These are phyloP conservation scores for Rhynchosporium graminicola DNA, from an alignment of 2,329 filamentous ascomycete genomes.

Conservation along the genomic window DNA sequence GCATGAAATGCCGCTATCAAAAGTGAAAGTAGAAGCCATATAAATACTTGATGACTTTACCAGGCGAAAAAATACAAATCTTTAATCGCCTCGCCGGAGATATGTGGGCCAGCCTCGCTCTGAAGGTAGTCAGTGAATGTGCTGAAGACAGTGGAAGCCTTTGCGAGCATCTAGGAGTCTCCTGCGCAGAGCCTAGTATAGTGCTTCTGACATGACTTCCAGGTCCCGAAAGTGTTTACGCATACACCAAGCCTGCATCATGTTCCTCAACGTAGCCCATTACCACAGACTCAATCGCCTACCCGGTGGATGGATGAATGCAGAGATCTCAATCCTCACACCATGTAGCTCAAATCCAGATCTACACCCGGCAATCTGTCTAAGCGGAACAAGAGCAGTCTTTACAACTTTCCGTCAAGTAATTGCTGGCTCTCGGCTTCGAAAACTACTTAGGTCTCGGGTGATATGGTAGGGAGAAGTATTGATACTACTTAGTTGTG, in stretches of 20 bases:
- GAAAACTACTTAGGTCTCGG: background rate
- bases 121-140: no score
- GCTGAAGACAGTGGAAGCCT: no score
- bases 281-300: background rate
- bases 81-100: no score
- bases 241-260: background rate
- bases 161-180: no score
- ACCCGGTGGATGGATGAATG: background rate
- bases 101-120: no score
- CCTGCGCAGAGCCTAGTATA: background rate
- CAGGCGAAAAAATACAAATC: no score
- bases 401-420: background rate
- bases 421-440: background rate
- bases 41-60: no score
- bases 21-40: no score
- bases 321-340: background rate
- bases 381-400: background rate
- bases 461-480: slow-evolving; percentile 5
- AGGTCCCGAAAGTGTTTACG: background rate
- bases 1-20: no score
- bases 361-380: slow-evolving; percentile 2
- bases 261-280: background rate
- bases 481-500: background rate
- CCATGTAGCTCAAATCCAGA: background rate
- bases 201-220: background rate